phyloP scores from a whole-genome alignment of 495 filamentous ascomycete species.

The Hypoxylon rickii region DNA sequence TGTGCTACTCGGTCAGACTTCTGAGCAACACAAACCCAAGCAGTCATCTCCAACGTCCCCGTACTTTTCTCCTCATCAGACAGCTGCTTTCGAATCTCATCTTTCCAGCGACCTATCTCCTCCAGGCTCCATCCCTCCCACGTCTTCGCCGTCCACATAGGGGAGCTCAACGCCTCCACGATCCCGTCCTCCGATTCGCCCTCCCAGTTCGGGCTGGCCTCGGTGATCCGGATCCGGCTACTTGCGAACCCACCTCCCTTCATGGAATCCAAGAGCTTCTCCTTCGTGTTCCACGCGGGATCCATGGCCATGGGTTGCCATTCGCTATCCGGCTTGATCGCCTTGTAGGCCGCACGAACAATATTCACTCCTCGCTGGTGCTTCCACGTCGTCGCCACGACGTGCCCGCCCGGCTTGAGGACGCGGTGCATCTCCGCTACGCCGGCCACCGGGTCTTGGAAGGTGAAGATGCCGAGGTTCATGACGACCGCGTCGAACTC shows the following conservation, averaged over 20 bases:
- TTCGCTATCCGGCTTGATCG: conserved; percentile 13
- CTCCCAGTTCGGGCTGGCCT: conserved; percentile 24
- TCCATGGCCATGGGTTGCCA: conserved; percentile 17
- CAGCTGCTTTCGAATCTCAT: conserved; percentile 38
- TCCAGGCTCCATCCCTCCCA: conserved; percentile 40
- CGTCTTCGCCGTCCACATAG: conserved; percentile 32
- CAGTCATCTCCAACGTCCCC: conserved; percentile 55
- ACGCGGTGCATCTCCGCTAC: conserved; percentile 39
- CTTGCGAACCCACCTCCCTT: conserved; percentile 15
- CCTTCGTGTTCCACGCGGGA: conserved; percentile 28
- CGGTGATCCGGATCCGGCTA: conserved; percentile 11
- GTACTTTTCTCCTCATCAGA: conserved; percentile 50
- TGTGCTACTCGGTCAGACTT: too few species aligned
- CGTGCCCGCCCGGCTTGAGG: conserved; percentile 39
- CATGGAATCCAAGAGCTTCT: conserved; percentile 26
- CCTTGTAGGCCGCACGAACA: conserved; percentile 11
- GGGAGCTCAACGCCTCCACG: conserved; percentile 21
- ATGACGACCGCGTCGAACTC: conserved; percentile 37
- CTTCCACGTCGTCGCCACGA: conserved; percentile 42
- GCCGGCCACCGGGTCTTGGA: conserved; percentile 23
- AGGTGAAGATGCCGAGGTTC: conserved; percentile 35
- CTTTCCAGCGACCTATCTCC: conserved; percentile 30
- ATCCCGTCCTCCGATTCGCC: conserved; percentile 12
- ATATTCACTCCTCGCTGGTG: conserved; percentile 8
- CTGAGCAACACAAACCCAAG: conserved; percentile 51